A percentile compares a stretch with the other conserved stretches of the same genome.
Conservation (phyloP, 2,329 filamentous ascomycete species). For the Nemania abortiva region DNA sequence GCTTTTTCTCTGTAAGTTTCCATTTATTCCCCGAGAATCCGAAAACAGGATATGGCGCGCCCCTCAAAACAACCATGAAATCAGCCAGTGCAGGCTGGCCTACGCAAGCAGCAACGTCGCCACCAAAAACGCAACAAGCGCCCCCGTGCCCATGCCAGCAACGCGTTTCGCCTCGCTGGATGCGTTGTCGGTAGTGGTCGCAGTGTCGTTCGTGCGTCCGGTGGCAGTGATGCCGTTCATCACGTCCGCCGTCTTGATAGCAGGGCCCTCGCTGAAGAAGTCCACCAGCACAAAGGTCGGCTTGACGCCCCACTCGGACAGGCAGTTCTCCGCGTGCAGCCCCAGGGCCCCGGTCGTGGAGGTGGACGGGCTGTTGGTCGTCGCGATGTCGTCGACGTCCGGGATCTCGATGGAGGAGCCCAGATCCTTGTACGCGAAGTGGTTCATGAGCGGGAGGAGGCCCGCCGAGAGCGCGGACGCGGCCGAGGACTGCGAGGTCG, state of each 20-base stretch:
- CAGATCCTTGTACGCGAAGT: constrained; percentile 76
- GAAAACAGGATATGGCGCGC: neutral
- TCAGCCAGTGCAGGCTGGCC: neutral
- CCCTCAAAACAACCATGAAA: neutral
- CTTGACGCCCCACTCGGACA: constrained; percentile 67
- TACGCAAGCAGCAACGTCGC: constrained; percentile 57
- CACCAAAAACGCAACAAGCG: constrained; percentile 59
- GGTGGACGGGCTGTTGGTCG: constrained; percentile 74
- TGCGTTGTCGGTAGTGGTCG: constrained; percentile 2
- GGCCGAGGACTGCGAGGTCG: constrained; percentile 62
- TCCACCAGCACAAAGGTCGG: constrained; percentile 84
- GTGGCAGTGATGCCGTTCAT: constrained; percentile 68
- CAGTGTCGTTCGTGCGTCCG: constrained; percentile 50
- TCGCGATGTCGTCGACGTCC: constrained; percentile 68
- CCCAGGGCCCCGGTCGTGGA: constrained; percentile 66
- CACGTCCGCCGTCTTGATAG: constrained; percentile 75
- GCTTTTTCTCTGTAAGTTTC: neutral
- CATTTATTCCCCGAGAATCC: neutral
- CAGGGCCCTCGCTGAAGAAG: constrained; percentile 79
- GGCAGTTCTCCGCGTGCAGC: constrained; percentile 66
- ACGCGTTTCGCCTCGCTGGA: constrained; percentile 19
- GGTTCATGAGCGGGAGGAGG: constrained; percentile 80
- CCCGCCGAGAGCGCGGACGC: constrained; percentile 66
- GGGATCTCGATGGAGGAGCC: constrained; percentile 70
- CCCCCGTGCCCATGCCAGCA: constrained; percentile 49